Percentiles rank a stretch among this genome's conserved stretches.
Evolutionary conservation across 1,284 basidiomycete genomes (phyloP).

Genomic region (Trichosporon asahii): DNA sequence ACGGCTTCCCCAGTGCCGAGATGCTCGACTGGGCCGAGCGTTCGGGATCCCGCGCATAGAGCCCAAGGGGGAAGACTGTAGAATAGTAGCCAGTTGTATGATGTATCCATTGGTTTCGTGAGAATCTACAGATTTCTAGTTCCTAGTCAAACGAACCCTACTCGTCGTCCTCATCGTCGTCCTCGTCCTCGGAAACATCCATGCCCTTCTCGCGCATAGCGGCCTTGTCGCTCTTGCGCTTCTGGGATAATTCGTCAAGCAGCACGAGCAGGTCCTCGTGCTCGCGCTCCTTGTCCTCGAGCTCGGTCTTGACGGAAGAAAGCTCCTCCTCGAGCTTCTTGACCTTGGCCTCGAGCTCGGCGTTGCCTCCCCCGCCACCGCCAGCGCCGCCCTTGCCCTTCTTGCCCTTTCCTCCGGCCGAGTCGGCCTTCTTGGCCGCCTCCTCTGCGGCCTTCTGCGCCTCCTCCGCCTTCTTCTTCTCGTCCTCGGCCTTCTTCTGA

Average conservation of each 20-base stretch:
- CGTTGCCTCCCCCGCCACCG: conserved; percentile 17
- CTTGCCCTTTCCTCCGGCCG: conserved; percentile 13
- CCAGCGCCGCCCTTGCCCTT: conserved; percentile 24
- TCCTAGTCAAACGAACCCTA: neutral
- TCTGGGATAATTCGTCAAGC: conserved; percentile 84
- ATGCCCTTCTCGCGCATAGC: conserved; percentile 67
- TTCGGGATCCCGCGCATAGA: neutral
- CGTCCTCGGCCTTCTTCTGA: neutral
- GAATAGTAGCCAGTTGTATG: conserved; percentile 7
- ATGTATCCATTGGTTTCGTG: conserved; percentile 6
- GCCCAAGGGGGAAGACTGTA: neutral
- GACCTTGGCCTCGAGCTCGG: conserved; percentile 8
- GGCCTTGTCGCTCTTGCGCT: conserved; percentile 77
- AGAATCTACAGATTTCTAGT: conserved; percentile 8
- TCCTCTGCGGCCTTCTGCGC: neutral
- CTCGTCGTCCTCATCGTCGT: conserved; percentile 65
- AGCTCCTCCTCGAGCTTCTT: conserved; percentile 10
- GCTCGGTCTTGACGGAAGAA: neutral
- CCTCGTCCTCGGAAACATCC: conserved; percentile 89
- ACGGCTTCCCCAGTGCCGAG: conserved; percentile 42
- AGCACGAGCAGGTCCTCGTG: conserved; percentile 74
- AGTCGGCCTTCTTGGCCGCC: neutral
- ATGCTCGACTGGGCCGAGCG: conserved; percentile 48
- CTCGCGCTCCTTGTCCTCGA: conserved; percentile 5
- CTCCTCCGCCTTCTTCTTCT: neutral